Conservation (phyloP, 2,329 filamentous ascomycete species). For the Claviceps purpurea region DNA sequence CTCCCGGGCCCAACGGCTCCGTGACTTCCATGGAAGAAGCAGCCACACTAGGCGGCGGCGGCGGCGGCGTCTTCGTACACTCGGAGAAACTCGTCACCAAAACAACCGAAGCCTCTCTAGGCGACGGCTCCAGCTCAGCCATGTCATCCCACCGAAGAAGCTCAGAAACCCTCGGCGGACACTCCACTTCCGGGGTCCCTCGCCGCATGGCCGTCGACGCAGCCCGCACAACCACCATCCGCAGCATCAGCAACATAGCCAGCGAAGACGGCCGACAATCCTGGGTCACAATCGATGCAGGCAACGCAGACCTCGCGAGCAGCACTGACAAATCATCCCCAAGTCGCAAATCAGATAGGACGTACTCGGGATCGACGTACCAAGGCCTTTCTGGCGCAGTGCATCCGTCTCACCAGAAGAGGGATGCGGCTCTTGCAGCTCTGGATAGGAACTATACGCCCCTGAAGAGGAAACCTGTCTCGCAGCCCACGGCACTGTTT, state of each 20-base stretch:
- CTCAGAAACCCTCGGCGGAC: slow-evolving; percentile 15
- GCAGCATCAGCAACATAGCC: slow-evolving; percentile 10
- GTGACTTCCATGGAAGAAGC: slow-evolving; percentile 12
- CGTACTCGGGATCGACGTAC: slow-evolving; percentile 17
- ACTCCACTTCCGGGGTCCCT: slow-evolving; percentile 13
- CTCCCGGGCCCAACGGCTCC: slow-evolving; percentile 15
- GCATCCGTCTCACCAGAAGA: slow-evolving; percentile 12
- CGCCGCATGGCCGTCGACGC: slow-evolving; percentile 13
- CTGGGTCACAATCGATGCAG: slow-evolving; percentile 22
- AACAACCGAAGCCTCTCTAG: slow-evolving; percentile 10
- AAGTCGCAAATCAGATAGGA: slow-evolving; percentile 15
- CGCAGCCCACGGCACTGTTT: slow-evolving; percentile 8
- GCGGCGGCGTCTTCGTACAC: slow-evolving; percentile 1
- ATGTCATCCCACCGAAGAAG: slow-evolving; percentile 11
- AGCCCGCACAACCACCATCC: slow-evolving; percentile 10
- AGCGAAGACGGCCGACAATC: slow-evolving; percentile 18
- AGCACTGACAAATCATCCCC: slow-evolving; percentile 16
- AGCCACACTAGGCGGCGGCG: slow-evolving; percentile 9
- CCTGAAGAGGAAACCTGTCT: slow-evolving; percentile 14
- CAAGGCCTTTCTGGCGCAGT: slow-evolving; percentile 18
- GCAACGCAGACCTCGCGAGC: slow-evolving; percentile 10
- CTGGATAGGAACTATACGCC: slow-evolving; percentile 17
- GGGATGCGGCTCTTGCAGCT: slow-evolving; percentile 9
- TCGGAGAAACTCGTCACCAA: slow-evolving; percentile 9
- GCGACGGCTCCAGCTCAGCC: slow-evolving; percentile 12